A percentile compares a stretch with the other conserved stretches of the same genome.
These are phyloP conservation scores for Cercospora janseana DNA, from an alignment of 2,329 filamentous ascomycete genomes.

Conservation along the genomic window DNA sequence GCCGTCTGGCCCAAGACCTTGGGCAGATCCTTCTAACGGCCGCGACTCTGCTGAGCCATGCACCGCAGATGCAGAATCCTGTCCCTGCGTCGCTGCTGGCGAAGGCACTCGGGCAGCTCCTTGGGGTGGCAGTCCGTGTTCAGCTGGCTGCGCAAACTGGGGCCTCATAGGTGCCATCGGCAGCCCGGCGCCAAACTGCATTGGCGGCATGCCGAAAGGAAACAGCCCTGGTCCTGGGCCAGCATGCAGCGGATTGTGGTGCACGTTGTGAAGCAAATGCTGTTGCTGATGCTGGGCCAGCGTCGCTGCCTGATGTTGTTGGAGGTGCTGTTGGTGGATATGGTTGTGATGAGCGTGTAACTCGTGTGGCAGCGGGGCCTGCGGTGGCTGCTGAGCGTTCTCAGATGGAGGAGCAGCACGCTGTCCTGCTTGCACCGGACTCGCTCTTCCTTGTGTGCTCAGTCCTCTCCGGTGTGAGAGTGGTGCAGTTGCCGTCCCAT, in stretches of 20 bases:
- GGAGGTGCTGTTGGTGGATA: conserved; percentile 8
- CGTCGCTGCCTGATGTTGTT: conserved; percentile 12
- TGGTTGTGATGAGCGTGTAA: conserved; percentile 8
- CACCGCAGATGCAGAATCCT: not conserved
- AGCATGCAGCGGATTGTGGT: not conserved
- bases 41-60: conserved; percentile 11
- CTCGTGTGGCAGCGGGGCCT: not conserved
- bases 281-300: conserved; percentile 13
- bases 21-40: not conserved
- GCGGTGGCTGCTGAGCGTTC: conserved; percentile 10
- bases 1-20: conserved; percentile 1
- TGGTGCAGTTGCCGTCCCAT: conserved; percentile 20
- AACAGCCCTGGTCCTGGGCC: conserved; percentile 1
- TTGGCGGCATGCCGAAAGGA: conserved; percentile 18
- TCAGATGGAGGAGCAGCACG: conserved; percentile 5
- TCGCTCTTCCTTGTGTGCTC: conserved; percentile 16
- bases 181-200: conserved; percentile 13
- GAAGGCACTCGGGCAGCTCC: not conserved
- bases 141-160: not conserved
- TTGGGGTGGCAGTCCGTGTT: not conserved
- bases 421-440: conserved; percentile 15
- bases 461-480: conserved; percentile 18
- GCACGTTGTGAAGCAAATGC: conserved; percentile 18
- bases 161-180: not conserved
- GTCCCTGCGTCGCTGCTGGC: not conserved